Conservation (phyloP, 2,329 filamentous ascomycete genomes). For the Alternaria infectoria region DNA sequence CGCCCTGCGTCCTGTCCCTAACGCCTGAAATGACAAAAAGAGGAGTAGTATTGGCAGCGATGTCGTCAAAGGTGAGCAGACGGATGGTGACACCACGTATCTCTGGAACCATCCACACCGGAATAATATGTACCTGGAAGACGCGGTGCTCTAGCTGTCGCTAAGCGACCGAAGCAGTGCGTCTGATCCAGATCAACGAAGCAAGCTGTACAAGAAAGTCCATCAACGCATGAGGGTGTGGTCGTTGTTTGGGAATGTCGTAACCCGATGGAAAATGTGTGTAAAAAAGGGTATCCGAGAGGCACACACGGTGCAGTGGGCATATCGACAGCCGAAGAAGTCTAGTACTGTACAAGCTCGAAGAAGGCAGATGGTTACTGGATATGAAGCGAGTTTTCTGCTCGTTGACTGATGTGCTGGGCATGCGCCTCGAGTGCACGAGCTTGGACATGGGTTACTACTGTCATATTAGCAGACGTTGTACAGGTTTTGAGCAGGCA, state of each 20-base stretch:
- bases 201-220: slow-evolving; percentile 8
- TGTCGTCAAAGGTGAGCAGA: background rate
- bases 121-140: background rate
- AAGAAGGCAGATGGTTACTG: slow-evolving; percentile 32
- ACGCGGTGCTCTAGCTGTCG: background rate
- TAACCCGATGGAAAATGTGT: background rate
- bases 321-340: background rate
- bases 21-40: background rate
- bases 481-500: background rate
- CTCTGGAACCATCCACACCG: background rate
- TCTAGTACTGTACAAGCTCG: slow-evolving; percentile 26
- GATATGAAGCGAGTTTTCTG: slow-evolving; percentile 54
- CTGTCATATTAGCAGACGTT: slow-evolving; percentile 30
- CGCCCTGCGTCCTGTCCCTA: background rate
- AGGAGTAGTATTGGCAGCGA: background rate
- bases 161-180: background rate
- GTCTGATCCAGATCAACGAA: background rate
- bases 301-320: background rate
- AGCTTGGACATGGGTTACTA: slow-evolving; percentile 73
- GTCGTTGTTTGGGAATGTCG: background rate
- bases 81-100: background rate
- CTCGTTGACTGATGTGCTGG: slow-evolving; percentile 66
- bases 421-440: slow-evolving; percentile 70
- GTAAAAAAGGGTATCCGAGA: background rate
- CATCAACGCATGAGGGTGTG: background rate